phyloP scores from a whole-genome alignment of 2,329 filamentous ascomycete species.

The Fusarium piperis region DNA sequence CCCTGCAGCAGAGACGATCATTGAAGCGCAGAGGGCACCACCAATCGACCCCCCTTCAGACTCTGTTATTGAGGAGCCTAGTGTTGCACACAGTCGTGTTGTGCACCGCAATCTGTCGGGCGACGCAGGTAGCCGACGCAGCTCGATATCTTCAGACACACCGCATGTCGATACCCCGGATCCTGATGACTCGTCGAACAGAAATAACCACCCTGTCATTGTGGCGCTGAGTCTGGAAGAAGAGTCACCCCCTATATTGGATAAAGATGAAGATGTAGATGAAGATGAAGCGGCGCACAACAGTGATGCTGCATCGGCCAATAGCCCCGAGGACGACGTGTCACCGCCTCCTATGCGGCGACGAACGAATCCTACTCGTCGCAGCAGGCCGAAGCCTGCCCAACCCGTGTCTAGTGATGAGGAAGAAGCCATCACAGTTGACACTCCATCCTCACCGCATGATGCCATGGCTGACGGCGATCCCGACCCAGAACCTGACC shows the following conservation, averaged over 20 bases:
- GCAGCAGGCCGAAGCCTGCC: slow-evolving; percentile 4
- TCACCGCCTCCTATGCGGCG: not conserved
- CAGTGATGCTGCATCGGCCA: not conserved
- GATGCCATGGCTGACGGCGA: not conserved
- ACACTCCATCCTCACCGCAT: not conserved
- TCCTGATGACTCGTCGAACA: not conserved
- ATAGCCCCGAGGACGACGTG: not conserved
- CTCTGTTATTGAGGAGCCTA: not conserved
- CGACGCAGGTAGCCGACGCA: not conserved
- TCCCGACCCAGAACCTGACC: not conserved
- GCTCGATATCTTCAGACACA: not conserved
- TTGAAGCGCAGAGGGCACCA: not conserved
- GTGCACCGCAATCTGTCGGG: not conserved
- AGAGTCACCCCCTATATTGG: not conserved
- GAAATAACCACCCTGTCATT: not conserved
- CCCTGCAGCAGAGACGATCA: not conserved
- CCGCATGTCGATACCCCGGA: not conserved
- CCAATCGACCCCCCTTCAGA: not conserved
- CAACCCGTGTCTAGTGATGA: slow-evolving; percentile 19
- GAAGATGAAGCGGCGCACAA: not conserved
- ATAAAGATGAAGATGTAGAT: not conserved
- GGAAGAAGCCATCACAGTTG: not conserved
- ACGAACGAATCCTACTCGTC: slow-evolving; percentile 22
- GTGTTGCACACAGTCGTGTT: not conserved
- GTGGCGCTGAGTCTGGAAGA: not conserved